Conservation (phyloP, 805 yeast species). For the Myxozyma sirexii region DNA sequence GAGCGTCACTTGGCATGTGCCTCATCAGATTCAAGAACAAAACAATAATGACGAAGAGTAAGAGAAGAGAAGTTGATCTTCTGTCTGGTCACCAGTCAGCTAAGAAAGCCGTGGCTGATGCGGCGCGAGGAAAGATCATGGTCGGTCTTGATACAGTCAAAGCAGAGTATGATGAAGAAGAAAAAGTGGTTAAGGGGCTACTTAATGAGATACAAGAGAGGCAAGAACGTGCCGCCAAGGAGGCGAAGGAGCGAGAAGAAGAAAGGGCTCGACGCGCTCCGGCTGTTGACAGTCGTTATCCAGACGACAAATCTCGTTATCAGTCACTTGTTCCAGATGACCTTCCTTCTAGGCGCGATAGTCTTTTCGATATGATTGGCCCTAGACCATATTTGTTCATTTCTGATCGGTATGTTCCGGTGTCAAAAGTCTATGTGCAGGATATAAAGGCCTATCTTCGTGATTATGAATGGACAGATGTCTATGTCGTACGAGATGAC, state of each 20-base stretch:
- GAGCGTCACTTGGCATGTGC: conserved; percentile 76
- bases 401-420: conserved; percentile 37
- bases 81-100: conserved; percentile 51
- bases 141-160: conserved; percentile 55
- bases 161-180: conserved; percentile 42
- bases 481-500: conserved; percentile 43
- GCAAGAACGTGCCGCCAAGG: conserved; percentile 5
- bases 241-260: not conserved
- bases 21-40: conserved; percentile 61
- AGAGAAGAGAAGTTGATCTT: conserved; percentile 10
- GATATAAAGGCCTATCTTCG: conserved; percentile 63
- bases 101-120: conserved; percentile 47
- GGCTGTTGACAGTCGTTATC: not conserved
- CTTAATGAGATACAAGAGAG: conserved; percentile 19
- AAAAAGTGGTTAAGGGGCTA: conserved; percentile 36
- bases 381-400: conserved; percentile 38
- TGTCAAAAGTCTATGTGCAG: conserved; percentile 49
- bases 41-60: not conserved
- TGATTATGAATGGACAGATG: conserved; percentile 66
- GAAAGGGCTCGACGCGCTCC: conserved; percentile 24
- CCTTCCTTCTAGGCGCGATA: not conserved
- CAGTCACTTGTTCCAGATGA: not conserved
- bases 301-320: not conserved
- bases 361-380: conserved; percentile 25
- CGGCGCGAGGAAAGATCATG: conserved; percentile 47